A percentile compares a stretch with the other conserved stretches of the same genome.
phyloP scores from a whole-genome alignment of 2,329 filamentous ascomycete species.

The Epichloe sibirici region DNA sequence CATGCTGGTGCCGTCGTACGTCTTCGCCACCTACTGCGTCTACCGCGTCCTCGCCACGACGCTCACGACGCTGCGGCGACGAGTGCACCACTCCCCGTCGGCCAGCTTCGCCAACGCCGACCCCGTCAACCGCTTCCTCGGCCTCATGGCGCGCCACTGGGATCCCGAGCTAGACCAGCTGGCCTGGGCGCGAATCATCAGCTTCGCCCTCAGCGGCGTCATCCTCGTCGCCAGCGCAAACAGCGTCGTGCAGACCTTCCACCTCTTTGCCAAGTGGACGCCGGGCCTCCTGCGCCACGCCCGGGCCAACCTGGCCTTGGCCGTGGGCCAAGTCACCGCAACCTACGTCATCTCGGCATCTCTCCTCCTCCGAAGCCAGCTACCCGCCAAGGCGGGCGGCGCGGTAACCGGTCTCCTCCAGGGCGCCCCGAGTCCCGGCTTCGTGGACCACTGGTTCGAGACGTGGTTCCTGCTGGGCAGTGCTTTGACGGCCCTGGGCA shows the following conservation, averaged over 20 bases:
- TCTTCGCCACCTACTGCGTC: slow-evolving; percentile 71
- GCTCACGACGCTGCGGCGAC: slow-evolving; percentile 53
- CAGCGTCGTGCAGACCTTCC: slow-evolving; percentile 74
- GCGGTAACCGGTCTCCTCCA: slow-evolving; percentile 68
- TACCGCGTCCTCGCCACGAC: slow-evolving; percentile 68
- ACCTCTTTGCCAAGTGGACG: slow-evolving; percentile 64
- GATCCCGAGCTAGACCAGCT: slow-evolving; percentile 71
- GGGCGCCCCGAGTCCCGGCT: slow-evolving; percentile 51
- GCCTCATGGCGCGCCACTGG: slow-evolving; percentile 70
- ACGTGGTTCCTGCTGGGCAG: slow-evolving; percentile 69
- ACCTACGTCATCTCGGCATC: slow-evolving; percentile 78
- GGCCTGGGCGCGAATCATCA: slow-evolving; percentile 76
- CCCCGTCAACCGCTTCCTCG: slow-evolving; percentile 73
- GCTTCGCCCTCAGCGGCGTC: slow-evolving; percentile 69
- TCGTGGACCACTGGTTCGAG: slow-evolving; percentile 71
- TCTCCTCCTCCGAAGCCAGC: slow-evolving; percentile 62
- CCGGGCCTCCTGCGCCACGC: slow-evolving; percentile 61
- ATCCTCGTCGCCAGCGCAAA: slow-evolving; percentile 75
- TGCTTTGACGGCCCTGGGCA: slow-evolving; percentile 52
- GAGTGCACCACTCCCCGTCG: slow-evolving; percentile 16
- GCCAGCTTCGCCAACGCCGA: slow-evolving; percentile 57
- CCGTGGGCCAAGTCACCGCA: slow-evolving; percentile 69
- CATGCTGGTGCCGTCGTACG: slow-evolving; percentile 48
- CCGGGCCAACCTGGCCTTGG: slow-evolving; percentile 65
- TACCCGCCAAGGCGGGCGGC: slow-evolving; percentile 64